These are phyloP conservation scores for Russula ochroleuca DNA, from an alignment of 768 basidiomycete genomes.

Conservation along the genomic window DNA sequence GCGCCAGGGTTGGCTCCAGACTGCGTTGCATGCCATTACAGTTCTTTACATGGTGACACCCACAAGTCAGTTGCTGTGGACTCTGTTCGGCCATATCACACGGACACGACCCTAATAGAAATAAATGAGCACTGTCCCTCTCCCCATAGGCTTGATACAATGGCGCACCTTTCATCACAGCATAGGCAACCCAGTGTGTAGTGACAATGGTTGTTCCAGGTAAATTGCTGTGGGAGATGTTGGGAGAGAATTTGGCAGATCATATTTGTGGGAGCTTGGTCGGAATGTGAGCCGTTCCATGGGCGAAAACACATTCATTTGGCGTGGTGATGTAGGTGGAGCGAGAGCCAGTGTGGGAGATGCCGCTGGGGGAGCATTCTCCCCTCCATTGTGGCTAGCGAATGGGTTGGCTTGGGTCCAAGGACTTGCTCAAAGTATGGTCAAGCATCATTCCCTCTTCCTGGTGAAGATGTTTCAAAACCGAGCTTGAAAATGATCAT, in stretches of 20 bases:
- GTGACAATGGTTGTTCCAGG: no score
- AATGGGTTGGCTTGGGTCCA: slow-evolving; percentile 72
- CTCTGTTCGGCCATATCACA: no score
- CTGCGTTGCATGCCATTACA: no score
- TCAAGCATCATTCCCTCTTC: slow-evolving; percentile 56
- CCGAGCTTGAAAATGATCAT: slow-evolving; percentile 75
- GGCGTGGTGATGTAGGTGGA: slow-evolving; percentile 35
- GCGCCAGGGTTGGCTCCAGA: no score
- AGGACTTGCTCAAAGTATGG: slow-evolving; percentile 75
- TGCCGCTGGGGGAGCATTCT: slow-evolving; percentile 35
- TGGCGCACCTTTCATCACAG: no score
- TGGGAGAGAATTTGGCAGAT: slow-evolving; percentile 61
- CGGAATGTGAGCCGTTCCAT: slow-evolving; percentile 96
- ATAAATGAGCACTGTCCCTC: no score
- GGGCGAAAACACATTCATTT: slow-evolving; percentile 92
- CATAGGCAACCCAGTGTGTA: no score
- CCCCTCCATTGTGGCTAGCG: slow-evolving; percentile 47
- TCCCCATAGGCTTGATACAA: no score
- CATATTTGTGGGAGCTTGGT: slow-evolving; percentile 76
- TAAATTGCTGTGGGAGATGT: slow-evolving; percentile 85
- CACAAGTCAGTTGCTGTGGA: no score
- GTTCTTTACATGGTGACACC: no score
- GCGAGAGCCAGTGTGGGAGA: slow-evolving; percentile 30
- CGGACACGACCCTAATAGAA: no score
- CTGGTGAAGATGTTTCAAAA: slow-evolving; percentile 54